phyloP scores from a whole-genome alignment of 1,284 basidiomycete genomes.

The Leccinum fallax region DNA sequence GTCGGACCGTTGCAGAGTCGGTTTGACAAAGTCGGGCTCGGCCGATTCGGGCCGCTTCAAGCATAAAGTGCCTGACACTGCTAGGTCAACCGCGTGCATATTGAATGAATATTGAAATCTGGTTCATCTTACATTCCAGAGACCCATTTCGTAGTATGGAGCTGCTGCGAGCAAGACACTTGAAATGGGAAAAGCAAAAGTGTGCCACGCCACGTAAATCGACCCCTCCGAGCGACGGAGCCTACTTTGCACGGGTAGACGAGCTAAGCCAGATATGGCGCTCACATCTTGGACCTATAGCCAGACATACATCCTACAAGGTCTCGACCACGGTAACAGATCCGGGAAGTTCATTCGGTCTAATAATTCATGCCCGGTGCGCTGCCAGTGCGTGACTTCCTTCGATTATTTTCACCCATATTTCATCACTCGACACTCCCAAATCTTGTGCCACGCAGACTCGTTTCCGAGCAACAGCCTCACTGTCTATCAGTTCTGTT shows the following conservation, averaged over 20 bases:
- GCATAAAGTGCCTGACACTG: too few species aligned
- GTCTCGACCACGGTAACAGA: background rate
- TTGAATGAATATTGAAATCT: too few species aligned
- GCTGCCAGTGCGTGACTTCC: background rate
- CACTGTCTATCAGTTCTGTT: background rate
- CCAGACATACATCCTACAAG: background rate
- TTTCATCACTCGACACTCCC: background rate
- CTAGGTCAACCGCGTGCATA: too few species aligned
- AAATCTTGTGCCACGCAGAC: background rate
- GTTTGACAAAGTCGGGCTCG: background rate
- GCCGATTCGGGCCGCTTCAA: too few species aligned
- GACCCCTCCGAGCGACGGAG: too few species aligned
- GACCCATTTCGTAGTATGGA: too few species aligned
- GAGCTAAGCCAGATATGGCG: background rate
- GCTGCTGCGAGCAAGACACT: too few species aligned
- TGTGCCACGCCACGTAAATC: too few species aligned
- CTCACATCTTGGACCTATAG: background rate
- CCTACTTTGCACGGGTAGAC: too few species aligned
- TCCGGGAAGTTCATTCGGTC: background rate
- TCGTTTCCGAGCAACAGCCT: constrained; percentile 1
- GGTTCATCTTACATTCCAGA: too few species aligned
- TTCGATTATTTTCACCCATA: background rate
- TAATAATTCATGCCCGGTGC: background rate
- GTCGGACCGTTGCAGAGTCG: background rate
- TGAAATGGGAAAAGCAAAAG: too few species aligned